Evolutionary conservation across 805 yeast genomes (phyloP), one percentile per base, ranked within the genome.

Genomic region (Wickerhamiella lipophila): DNA sequence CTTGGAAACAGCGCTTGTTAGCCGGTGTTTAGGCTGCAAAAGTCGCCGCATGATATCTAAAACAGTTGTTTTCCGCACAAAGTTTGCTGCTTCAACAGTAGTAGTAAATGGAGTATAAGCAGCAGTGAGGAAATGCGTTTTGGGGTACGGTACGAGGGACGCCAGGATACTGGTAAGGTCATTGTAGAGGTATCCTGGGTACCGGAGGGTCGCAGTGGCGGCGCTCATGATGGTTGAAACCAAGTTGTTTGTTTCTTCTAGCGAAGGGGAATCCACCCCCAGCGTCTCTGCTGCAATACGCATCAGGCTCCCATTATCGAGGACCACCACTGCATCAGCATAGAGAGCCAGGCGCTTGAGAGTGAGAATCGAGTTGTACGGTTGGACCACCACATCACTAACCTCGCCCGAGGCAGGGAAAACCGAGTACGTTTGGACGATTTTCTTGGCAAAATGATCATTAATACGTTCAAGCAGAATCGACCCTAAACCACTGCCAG

Each of bases 331-430:
- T 2, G 86, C 81, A 63, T 92, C 96, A 39, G 95, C 83, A 57
- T 76, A 76, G 55, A 86, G 92, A 4, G 85, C 81, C 52, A 92
- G 70, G 56, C 97, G 68, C 61, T 79, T 78, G 56, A 94, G 69
- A 0, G 98, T 81, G 47, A 92, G 66, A 18, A 92, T 72, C 0
- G 94, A 81, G 63, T 92, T 92, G 65, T 92, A 92, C 0, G 98
- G 97, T 61, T 92, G 97, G 3, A 94, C 96, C 16, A 94, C 97
- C n/a, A 88, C 96, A 58, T 89, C 97, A 1, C 95, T 82, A 0
- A 85, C 81, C 52, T 83, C 86, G 49, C 77, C 79, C 42, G 78
- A 75, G 30, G 74, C 75, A 0, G 95, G 95, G 60, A 92, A 88
- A 1, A 92, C 82, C 42, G 92, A 83, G 58, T 82, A 83, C 0